Base-by-base conservation (phyloP, 2,329 filamentous ascomycete genomes). In the Bipolaris cookei region DNA sequence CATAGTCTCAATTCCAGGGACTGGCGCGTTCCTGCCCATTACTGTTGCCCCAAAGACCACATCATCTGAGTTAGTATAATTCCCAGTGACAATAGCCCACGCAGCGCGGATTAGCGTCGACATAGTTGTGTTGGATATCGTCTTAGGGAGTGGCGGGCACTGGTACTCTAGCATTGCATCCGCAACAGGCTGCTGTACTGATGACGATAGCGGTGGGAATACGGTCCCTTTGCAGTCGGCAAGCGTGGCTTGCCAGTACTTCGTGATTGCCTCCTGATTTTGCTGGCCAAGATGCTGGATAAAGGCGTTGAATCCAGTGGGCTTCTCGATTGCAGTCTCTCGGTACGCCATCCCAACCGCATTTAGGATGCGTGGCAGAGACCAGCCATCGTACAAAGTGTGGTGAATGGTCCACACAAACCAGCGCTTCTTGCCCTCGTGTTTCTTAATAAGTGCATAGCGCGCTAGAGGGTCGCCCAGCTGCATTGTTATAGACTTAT, bases 371-470 rank as follows among this genome's bases (percentile, higher is more conserved):
- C 35, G 20, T 0, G 25, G 28, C 1, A 58, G 20, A 3, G 56
- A 52, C 38, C 54, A 58, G 8, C 72, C 76, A 54, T 79, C 77
- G 39, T 76, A 78, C 1, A 76, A 37, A 0, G 70, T 68, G 50
- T 79, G 77, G 44, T 78, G 76, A 10, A 74, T 32, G 0, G 72
- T 76, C 71, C 69, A 74, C 39, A 74, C 64, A 42, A 77, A 68
- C 37, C 59, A 63, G 58, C 23, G 16, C 11, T 57, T 49, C 2
- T 53, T 35, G 3, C 14, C 21, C 0, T 1, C 2, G 11, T 1
- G 1, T 14, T 64, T 55, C 3, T 20, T 5, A 13, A 58, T 13
- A 6, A 66, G 6, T 3, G 58, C 62, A 50, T 59, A 65, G 2
- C 64, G 61, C 4, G 59, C 51, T 4, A 68, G 55, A 4, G 58